Conservation (phyloP, 2,329 filamentous ascomycete species). For the Diaporthe nobilis region DNA sequence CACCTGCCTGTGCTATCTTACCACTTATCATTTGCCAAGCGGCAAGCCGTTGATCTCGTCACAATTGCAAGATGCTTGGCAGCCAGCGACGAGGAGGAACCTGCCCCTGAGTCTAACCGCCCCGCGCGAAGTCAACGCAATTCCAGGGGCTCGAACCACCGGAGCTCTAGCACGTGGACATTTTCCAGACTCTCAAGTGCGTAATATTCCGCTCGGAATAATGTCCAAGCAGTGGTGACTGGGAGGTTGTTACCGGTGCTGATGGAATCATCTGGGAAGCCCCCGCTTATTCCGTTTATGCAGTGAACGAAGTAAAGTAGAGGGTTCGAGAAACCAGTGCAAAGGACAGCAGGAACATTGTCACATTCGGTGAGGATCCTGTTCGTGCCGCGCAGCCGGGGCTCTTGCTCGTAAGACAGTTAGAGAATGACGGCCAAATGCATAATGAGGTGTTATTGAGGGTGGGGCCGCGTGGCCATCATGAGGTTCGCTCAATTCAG, state of each 20-base stretch:
- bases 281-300: not conserved
- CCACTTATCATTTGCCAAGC: constrained; percentile 11
- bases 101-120: not conserved
- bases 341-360: not conserved
- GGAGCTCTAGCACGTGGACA: not conserved
- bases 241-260: not conserved
- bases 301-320: not conserved
- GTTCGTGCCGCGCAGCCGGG: not conserved
- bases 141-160: not conserved
- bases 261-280: not conserved
- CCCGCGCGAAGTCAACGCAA: not conserved
- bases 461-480: constrained; percentile 7
- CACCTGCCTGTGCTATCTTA: not conserved
- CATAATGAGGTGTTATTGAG: not conserved
- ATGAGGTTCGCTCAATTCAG: not conserved
- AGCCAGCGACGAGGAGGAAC: not conserved
- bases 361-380: not conserved
- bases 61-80: constrained; percentile 5
- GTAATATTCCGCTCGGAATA: constrained; percentile 11
- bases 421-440: not conserved
- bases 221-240: not conserved
- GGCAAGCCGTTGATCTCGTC: constrained; percentile 5
- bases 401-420: not conserved
- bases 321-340: not conserved
- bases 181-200: not conserved